Percentiles rank a stretch among this genome's conserved stretches.
Conservation (phyloP, 257 asterid species). For the Przewalskia tangutica region DNA sequence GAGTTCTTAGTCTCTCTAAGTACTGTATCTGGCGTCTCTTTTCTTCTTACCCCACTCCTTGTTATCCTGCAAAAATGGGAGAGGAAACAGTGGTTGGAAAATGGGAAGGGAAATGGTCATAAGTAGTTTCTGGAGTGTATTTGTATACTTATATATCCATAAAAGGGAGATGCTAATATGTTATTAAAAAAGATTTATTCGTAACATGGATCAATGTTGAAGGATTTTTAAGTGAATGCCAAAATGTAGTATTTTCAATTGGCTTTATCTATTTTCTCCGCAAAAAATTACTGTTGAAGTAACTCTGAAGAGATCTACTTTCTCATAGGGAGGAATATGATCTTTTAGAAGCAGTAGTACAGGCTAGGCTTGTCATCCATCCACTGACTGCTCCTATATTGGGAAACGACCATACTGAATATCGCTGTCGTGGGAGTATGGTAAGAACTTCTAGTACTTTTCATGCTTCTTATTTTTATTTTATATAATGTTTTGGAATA, state of each 20-base stretch:
- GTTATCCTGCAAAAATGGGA: not conserved
- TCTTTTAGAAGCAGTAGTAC: slow-evolving; percentile 68
- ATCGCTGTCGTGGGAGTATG: slow-evolving; percentile 67
- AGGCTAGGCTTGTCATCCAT: slow-evolving; percentile 63
- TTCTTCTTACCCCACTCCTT: not conserved
- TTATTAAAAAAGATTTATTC: not conserved
- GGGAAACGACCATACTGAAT: slow-evolving; percentile 78
- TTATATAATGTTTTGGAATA: not conserved
- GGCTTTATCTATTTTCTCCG: not conserved
- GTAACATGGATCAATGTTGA: not conserved
- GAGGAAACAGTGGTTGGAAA: not conserved
- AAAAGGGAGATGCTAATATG: not conserved
- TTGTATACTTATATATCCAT: not conserved
- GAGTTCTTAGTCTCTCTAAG: not conserved
- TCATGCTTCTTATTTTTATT: not conserved
- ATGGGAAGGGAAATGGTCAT: not conserved
- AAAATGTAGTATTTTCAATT: not conserved
- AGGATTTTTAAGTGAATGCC: not conserved
- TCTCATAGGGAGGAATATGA: slow-evolving; percentile 73
- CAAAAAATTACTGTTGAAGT: not conserved
- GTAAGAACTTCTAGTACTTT: slow-evolving; percentile 19
- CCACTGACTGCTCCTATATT: slow-evolving; percentile 81
- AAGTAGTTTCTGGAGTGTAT: not conserved
- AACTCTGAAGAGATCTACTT: not conserved
- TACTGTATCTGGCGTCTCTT: not conserved